These are phyloP conservation scores for Arthrocladium fulminans DNA, from an alignment of 2,329 filamentous ascomycete species.

Conservation along the genomic window DNA sequence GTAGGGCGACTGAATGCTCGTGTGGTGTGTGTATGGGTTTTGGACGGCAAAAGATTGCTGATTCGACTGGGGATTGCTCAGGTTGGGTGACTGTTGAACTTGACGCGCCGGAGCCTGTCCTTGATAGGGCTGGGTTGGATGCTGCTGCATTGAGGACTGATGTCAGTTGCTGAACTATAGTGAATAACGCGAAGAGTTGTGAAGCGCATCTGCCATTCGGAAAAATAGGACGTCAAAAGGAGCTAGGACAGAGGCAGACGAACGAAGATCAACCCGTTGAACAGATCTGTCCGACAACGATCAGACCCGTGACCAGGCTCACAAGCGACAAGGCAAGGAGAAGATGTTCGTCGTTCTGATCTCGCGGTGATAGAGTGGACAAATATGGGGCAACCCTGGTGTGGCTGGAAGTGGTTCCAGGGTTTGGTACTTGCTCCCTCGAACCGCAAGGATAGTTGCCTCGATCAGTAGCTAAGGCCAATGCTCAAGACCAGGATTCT, in stretches of 20 bases:
- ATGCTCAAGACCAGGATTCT: neutral
- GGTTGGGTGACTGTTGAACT: slow-evolving; percentile 24
- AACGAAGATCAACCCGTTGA: slow-evolving; percentile 11
- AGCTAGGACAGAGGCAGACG: slow-evolving; percentile 12
- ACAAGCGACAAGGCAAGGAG: slow-evolving; percentile 10
- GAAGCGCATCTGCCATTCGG: slow-evolving; percentile 9
- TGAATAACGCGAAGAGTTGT: slow-evolving; percentile 4
- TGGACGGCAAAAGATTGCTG: slow-evolving; percentile 19
- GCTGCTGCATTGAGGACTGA: slow-evolving; percentile 21
- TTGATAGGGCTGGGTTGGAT: slow-evolving; percentile 19
- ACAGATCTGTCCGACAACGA: slow-evolving; percentile 6
- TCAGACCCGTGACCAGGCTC: slow-evolving; percentile 9
- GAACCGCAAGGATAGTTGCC: neutral
- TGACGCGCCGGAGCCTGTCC: slow-evolving; percentile 19
- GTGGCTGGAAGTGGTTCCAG: slow-evolving; percentile 6
- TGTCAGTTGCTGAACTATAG: slow-evolving; percentile 10
- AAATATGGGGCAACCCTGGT: neutral
- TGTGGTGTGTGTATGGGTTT: slow-evolving; percentile 17
- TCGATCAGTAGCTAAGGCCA: neutral
- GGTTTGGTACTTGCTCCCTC: neutral
- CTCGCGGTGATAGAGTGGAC: neutral
- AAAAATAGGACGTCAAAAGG: slow-evolving; percentile 11
- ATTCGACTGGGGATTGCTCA: slow-evolving; percentile 15
- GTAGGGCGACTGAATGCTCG: slow-evolving; percentile 47
- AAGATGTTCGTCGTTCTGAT: slow-evolving; percentile 9